Percentiles rank a stretch among this genome's conserved stretches.
phyloP scores from a whole-genome alignment of 352 stramenopile species.

The Globisporangium lucens region DNA sequence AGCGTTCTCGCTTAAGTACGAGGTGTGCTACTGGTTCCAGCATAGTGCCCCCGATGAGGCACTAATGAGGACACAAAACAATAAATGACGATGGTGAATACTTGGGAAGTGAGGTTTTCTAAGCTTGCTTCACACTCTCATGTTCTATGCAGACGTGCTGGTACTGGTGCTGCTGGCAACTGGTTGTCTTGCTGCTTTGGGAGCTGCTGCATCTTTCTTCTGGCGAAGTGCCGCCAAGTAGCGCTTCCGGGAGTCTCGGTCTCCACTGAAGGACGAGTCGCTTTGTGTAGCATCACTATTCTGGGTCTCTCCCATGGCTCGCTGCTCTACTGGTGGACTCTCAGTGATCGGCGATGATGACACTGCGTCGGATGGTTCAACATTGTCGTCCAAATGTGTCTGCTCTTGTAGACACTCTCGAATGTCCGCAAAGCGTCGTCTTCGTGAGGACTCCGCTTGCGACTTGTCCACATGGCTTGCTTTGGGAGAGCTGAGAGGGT shows the following conservation, averaged over 20 bases:
- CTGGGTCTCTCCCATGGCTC: not conserved
- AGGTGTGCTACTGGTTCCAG: not conserved
- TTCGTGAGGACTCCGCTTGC: not conserved
- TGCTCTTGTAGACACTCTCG: conserved; percentile 14
- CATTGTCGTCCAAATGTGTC: not conserved
- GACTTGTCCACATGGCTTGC: not conserved
- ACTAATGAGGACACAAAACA: not conserved
- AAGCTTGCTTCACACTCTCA: not conserved
- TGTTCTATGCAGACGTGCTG: not conserved
- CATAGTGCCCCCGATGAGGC: not conserved
- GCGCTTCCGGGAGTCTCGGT: conserved; percentile 5
- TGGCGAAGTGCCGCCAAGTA: conserved; percentile 3
- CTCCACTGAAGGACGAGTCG: not conserved
- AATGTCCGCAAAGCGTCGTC: conserved; percentile 16
- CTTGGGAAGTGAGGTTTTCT: too few relatives aligned
- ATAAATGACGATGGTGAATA: too few relatives aligned
- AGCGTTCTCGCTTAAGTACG: not conserved
- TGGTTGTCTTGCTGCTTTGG: not conserved
- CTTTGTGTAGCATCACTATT: not conserved
- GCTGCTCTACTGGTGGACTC: not conserved
- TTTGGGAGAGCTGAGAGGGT: not conserved
- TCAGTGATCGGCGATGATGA: not conserved
- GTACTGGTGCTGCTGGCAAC: not conserved
- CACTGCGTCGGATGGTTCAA: not conserved
- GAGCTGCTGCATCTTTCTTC: not conserved